Evolutionary conservation across 1,284 basidiomycete genomes (phyloP), one percentile per base, ranked within the genome.

Genomic region (Sanguinoderma infundibulare): DNA sequence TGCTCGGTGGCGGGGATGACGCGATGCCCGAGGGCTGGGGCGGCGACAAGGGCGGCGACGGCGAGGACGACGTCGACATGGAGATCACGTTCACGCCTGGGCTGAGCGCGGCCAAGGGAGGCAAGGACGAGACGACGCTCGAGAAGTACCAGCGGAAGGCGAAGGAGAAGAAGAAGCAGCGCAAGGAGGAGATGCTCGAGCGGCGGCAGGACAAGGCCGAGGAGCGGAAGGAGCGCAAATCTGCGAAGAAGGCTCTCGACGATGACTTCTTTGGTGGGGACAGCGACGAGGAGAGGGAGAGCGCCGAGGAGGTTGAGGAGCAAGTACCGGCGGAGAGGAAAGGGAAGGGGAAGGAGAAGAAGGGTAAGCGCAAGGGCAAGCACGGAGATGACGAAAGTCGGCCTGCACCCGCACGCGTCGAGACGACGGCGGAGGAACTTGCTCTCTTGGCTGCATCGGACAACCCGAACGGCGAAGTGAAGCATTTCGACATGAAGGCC

Each of bases 31-130:
- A 94, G 69, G 92, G 94, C n/a, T 96, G 94, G 94, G 87, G 87
- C 26, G 77, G 78, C 59, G 74, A 73, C 54, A 73, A 74, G 5
- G 73, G 72, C 15, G 80, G 70, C 44, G 78, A 75, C 26, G 73
- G 76, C 30, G 82, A 79, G 22, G 76, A 75, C 50, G 86, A 89
- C 66, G 80, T 89, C 12, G 93, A 95, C 62, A 92, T 98, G 89
- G 91, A 98, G 77, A 92, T 98, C 70, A 98, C 95, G 1, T 98
- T 98, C 75, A 89, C 86, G 22, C 94, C 96, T 0, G 96, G 89
- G 5, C 78, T 98, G 47, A 89, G 79, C 61, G 82, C 80, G 53
- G 72, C 71, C 57, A 84, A 83, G 65, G 80, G 78, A 76, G 75
- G n/a, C 7, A 81, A 84, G 60, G 86, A 93, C 26, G 87, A 96